Evolutionary conservation across 352 stramenopile genomes (phyloP), one percentile per base, ranked within the genome.

Genomic region (Phytophthora quininea): DNA sequence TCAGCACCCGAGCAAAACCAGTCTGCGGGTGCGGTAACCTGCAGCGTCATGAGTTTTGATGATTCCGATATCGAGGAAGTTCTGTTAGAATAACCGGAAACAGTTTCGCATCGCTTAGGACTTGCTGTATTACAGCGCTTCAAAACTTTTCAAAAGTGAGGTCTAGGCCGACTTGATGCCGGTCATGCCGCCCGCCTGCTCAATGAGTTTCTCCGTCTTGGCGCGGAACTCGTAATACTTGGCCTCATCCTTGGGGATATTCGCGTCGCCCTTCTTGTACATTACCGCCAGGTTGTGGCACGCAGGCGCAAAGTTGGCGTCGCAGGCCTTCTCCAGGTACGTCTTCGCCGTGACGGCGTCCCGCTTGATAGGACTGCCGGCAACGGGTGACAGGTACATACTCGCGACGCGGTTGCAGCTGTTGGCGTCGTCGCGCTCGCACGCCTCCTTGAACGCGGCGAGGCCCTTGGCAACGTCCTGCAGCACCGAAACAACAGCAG

Each of bases 231-330:
- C 70, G 14, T 95, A 60, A 57, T 91, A 93, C 53, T 82, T 82
- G 27, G 65, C 58, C 40, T 92, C 76, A 56, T 91, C 76, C 71
- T 91, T 73, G 12, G 80, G 64, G 31, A 95, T 79, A 38, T 79
- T 80, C n/a, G 64, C 73, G 66, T 96, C 89, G 35, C 89, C 89
- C 38, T 91, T 93, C 71, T 95, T 95, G 83, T 85, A 95, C 87
- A 96, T 93, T 38, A 96, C 89, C 3, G 89, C 89, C 37, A 96
- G 67, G 56, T 96, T 96, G 69, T 96, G 88, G 71, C 89, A 96
- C 38, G 89, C 89, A 52, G 89, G 89, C 12, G 87, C 89, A 59
- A 93, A 94, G 65, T 94, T 95, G 62, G 84, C 81, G 46, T 93
- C 86, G 51, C 89, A 96, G 12, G 89, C 87, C 29, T 76, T 77